These are phyloP conservation scores for Geoglossum cookeanum DNA, from an alignment of 2,329 filamentous ascomycete species.

Conservation along the genomic window DNA sequence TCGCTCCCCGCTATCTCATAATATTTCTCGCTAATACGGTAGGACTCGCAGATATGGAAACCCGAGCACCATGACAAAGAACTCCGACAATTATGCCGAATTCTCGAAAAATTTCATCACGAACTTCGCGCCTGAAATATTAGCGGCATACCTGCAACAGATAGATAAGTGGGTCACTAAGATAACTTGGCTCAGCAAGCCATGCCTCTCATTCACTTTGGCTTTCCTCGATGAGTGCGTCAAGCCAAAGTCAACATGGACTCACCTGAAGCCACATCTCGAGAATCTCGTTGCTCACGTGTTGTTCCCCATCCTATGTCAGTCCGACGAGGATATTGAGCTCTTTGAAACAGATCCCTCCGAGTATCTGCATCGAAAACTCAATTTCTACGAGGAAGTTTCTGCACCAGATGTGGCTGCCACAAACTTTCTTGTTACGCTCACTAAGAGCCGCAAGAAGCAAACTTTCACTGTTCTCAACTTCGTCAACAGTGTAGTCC, in stretches of 20 bases:
- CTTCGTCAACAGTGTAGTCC: slow-evolving; percentile 90
- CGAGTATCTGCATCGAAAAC: slow-evolving; percentile 89
- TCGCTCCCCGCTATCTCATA: neutral
- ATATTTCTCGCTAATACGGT: neutral
- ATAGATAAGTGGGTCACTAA: slow-evolving; percentile 97
- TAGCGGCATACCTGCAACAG: slow-evolving; percentile 84
- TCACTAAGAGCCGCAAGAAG: slow-evolving; percentile 88
- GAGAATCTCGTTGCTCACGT: slow-evolving; percentile 87
- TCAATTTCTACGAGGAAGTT: slow-evolving; percentile 96
- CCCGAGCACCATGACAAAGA: slow-evolving; percentile 54
- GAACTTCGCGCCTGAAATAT: slow-evolving; percentile 85
- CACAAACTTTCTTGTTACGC: slow-evolving; percentile 85
- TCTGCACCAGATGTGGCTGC: slow-evolving; percentile 89
- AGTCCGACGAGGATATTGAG: slow-evolving; percentile 79
- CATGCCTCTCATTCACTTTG: slow-evolving; percentile 80
- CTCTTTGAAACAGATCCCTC: slow-evolving; percentile 88
- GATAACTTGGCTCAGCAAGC: slow-evolving; percentile 83
- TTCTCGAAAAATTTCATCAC: slow-evolving; percentile 83
- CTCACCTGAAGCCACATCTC: slow-evolving; percentile 78
- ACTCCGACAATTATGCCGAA: slow-evolving; percentile 54
- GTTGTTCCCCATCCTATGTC: slow-evolving; percentile 85
- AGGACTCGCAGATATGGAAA: slow-evolving; percentile 58
- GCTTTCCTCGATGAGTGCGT: slow-evolving; percentile 95
- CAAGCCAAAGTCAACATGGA: slow-evolving; percentile 94
- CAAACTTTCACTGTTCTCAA: slow-evolving; percentile 88